Evolutionary conservation across 1,139 yeast species (phyloP).

Genomic region (Candida sanyaensis): DNA sequence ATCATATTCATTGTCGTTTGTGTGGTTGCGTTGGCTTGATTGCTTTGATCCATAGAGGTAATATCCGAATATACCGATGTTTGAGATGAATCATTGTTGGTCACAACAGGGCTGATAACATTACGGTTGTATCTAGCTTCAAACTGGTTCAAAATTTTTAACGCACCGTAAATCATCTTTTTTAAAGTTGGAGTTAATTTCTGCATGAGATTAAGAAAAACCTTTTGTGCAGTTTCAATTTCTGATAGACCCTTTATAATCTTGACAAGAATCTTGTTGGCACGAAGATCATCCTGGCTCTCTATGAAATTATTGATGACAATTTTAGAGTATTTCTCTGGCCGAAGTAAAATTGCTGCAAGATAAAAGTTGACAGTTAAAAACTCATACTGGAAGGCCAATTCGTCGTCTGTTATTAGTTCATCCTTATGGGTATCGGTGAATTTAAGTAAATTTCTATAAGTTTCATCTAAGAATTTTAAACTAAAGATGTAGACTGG

Average conservation of each 20-base stretch:
- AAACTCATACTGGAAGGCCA: conserved; percentile 22
- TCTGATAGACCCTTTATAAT: conserved; percentile 40
- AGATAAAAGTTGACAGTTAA: conserved; percentile 42
- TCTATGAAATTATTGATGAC: conserved; percentile 27
- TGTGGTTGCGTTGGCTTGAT: conserved; percentile 6
- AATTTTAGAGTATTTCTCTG: conserved; percentile 32
- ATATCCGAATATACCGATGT: conserved; percentile 12
- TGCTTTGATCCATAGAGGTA: conserved; percentile 8
- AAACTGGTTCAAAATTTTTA: conserved; percentile 28
- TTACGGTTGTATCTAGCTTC: conserved; percentile 16
- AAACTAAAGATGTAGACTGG: conserved; percentile 47
- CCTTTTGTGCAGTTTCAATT: conserved; percentile 23
- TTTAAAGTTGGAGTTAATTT: conserved; percentile 26
- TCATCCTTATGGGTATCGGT: conserved; percentile 16
- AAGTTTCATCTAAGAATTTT: conserved; percentile 39
- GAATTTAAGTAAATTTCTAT: conserved; percentile 26
- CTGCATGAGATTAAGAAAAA: conserved; percentile 26
- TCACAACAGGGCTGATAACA: neutral
- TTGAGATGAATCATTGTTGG: conserved; percentile 8
- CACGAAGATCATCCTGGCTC: conserved; percentile 29
- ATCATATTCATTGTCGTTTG: conserved; percentile 7
- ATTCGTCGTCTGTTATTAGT: conserved; percentile 21
- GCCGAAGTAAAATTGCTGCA: conserved; percentile 44
- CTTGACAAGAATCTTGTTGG: conserved; percentile 35
- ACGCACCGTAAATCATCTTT: conserved; percentile 30